A percentile compares a stretch with the other conserved stretches of the same genome.
phyloP scores from a whole-genome alignment of 1,139 yeast genomes.

The Suhomyces bokatorum region DNA sequence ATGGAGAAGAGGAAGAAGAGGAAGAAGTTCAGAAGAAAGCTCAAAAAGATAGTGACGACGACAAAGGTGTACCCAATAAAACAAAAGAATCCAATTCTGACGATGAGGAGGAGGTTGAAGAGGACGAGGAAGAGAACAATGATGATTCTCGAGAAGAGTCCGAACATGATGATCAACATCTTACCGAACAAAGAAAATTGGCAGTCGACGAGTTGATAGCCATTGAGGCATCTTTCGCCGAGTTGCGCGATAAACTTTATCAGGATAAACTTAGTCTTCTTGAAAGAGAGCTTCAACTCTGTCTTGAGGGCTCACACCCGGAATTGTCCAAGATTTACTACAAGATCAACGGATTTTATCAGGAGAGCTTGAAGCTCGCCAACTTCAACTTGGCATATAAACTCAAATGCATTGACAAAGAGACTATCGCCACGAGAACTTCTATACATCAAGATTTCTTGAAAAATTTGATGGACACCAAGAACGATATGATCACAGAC shows the following conservation, averaged over 20 bases:
- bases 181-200: conserved; percentile 53
- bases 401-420: conserved; percentile 72
- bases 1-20: conserved; percentile 14
- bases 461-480: conserved; percentile 67
- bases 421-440: conserved; percentile 77
- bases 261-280: conserved; percentile 73
- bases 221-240: conserved; percentile 84
- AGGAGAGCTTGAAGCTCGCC: conserved; percentile 67
- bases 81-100: not conserved
- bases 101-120: conserved; percentile 11
- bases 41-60: conserved; percentile 4
- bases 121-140: conserved; percentile 19
- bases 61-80: not conserved
- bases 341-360: conserved; percentile 70
- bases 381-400: conserved; percentile 70
- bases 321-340: conserved; percentile 67
- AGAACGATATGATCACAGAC: conserved; percentile 62
- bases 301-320: conserved; percentile 90
- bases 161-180: conserved; percentile 36
- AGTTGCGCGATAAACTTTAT: conserved; percentile 73
- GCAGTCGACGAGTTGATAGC: conserved; percentile 71
- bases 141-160: conserved; percentile 16
- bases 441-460: conserved; percentile 83
- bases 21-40: conserved; percentile 11
- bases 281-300: conserved; percentile 82